Conservation (phyloP, 1,284 basidiomycete genomes). For the Cutaneotrichosporon sp. region DNA sequence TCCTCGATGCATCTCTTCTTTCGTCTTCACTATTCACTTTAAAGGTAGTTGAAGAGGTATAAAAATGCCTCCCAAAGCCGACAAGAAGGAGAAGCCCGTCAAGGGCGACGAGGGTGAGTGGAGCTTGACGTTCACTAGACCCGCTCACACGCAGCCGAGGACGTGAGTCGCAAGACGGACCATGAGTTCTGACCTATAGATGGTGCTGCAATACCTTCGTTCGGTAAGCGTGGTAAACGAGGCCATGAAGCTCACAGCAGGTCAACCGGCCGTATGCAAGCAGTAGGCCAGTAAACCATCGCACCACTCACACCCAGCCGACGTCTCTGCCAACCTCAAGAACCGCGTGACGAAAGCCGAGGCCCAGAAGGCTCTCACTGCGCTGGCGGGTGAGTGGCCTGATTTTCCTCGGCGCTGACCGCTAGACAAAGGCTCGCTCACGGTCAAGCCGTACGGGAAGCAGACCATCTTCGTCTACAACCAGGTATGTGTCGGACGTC, state of each 20-base stretch:
- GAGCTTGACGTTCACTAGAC: background rate
- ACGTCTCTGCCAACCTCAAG: constrained; percentile 80
- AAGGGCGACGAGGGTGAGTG: constrained; percentile 47
- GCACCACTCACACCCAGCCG: constrained; percentile 52
- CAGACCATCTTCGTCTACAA: constrained; percentile 55
- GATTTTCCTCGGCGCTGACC: background rate
- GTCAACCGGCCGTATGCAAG: constrained; percentile 41
- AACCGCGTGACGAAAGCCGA: constrained; percentile 72
- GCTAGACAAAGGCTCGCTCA: constrained; percentile 40
- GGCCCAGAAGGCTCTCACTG: constrained; percentile 69
- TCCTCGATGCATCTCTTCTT: background rate
- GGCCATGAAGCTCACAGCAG: constrained; percentile 14
- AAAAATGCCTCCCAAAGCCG: constrained; percentile 58
- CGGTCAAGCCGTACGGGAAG: constrained; percentile 58
- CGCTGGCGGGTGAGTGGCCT: constrained; percentile 60
- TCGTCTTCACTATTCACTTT: background rate
- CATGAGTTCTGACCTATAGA: constrained; percentile 21
- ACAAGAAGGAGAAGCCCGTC: constrained; percentile 61
- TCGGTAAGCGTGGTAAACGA: constrained; percentile 22
- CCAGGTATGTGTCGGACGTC: constrained; percentile 28
- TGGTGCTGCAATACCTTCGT: constrained; percentile 44
- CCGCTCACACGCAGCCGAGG: constrained; percentile 31
- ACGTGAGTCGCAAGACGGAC: constrained; percentile 19
- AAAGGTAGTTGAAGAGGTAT: too few species aligned
- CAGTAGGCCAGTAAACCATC: constrained; percentile 27